These are phyloP conservation scores for Ogataea ganodermae DNA, from an alignment of 805 yeast genomes.

Conservation along the genomic window DNA sequence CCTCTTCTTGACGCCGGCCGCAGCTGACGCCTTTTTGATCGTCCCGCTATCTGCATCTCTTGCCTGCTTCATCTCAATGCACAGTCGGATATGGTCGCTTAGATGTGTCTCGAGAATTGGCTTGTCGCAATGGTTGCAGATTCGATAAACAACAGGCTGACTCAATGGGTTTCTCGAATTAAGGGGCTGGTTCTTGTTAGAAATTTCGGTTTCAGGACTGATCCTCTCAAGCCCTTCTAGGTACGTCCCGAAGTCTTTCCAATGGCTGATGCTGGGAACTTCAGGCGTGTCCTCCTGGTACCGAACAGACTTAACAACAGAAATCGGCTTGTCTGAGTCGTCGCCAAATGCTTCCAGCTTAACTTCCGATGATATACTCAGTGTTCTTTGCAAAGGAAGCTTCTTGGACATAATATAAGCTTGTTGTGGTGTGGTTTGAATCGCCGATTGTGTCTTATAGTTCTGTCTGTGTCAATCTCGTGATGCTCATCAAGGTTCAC, in stretches of 20 bases:
- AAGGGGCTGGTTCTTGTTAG: conserved; percentile 3
- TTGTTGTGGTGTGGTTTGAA: background rate
- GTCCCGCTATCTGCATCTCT: conserved; percentile 15
- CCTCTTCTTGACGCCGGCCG: conserved; percentile 29
- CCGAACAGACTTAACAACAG: conserved; percentile 12
- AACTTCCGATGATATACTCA: conserved; percentile 26
- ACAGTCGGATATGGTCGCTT: conserved; percentile 41
- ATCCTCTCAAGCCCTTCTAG: conserved; percentile 33
- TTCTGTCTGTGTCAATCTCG: too few species aligned
- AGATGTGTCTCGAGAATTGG: conserved; percentile 44
- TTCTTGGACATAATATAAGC: conserved; percentile 17
- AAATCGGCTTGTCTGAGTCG: conserved; percentile 27
- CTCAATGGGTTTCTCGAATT: conserved; percentile 38
- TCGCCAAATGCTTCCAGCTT: conserved; percentile 29
- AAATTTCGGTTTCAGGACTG: conserved; percentile 14
- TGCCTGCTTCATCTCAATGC: conserved; percentile 37
- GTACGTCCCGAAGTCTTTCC: conserved; percentile 40
- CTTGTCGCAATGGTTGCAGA: conserved; percentile 49
- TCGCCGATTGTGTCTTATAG: too few species aligned
- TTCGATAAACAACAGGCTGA: conserved; percentile 43
- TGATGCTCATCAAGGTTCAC: too few species aligned
- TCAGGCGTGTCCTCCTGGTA: conserved; percentile 12
- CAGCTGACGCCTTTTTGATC: conserved; percentile 11
- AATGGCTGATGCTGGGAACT: conserved; percentile 29
- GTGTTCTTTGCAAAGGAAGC: conserved; percentile 11